Evolutionary conservation across 2,329 filamentous ascomycete genomes (phyloP), one percentile per base, ranked within the genome.

Genomic region (Gnomoniopsis smithogilvyi): DNA sequence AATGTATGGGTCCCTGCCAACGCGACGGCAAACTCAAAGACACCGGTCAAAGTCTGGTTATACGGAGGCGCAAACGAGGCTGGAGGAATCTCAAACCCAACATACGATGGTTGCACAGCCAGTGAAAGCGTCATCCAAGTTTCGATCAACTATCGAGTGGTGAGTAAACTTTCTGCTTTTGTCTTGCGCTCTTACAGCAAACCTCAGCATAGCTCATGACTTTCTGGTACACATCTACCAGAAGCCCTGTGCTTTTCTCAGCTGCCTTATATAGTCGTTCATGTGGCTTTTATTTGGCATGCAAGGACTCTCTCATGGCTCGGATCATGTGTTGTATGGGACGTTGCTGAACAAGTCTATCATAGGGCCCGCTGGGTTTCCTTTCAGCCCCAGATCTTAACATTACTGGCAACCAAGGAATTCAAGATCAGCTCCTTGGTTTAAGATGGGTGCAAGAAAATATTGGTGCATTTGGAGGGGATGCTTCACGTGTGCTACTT

Each of bases 401-500:
- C 21, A 69, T 81, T 15, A 73, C 72, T 43, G 70, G 80, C n/a
- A 83, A 84, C 60, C 77, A 75, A 14, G 80, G 78, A 1, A 65
- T 81, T 3, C 72, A 79, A 22, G 80, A 83, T 56, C 79, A 81
- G 64, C 70, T 78, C 14, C 74, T 80, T 8, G 77, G 73, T 2
- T 65, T 83, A 3, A 67, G 75, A 46, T 83, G 80, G 80, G 76
- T 82, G 0, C 74, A 80, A 53, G 68, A 75, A 19, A 73, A 82
- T 45, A 80, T 83, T 43, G 66, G 49, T 3, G 62, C 59, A 7
- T 79, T 79, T 59, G 74, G 78, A 11, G 79, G 80, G 0, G 74
- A 81, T 58, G 1, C 56, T 62, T 51, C 61, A 24, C 67, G 66
- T 38, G 67, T 72, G 3, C 48, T 69, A 1, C 58, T 69, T 4